Evolutionary conservation across 2,329 filamentous ascomycete genomes (phyloP).

Genomic region (Pseudopithomyces maydicus): DNA sequence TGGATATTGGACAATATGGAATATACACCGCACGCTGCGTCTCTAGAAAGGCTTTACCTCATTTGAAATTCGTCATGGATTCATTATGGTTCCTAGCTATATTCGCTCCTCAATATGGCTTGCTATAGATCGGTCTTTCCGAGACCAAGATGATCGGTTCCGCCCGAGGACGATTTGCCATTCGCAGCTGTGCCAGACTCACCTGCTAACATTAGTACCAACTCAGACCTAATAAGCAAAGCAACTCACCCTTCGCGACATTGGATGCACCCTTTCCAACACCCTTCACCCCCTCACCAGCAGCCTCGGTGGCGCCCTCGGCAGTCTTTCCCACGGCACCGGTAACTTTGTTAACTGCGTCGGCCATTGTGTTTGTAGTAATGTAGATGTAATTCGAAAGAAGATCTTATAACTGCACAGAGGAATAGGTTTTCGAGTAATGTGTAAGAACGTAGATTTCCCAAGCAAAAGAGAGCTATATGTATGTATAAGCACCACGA

Average conservation of each 20-base stretch:
- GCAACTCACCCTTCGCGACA: background rate
- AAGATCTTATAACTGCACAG: background rate
- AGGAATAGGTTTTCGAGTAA: background rate
- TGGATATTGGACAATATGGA: too few relatives aligned
- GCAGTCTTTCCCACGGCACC: background rate
- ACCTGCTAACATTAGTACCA: background rate
- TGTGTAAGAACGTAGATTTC: background rate
- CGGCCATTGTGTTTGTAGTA: background rate
- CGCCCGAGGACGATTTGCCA: background rate
- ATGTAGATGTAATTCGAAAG: background rate
- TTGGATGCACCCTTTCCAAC: background rate
- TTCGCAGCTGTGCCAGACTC: background rate
- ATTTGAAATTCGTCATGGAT: background rate
- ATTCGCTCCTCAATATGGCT: background rate
- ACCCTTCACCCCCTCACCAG: background rate
- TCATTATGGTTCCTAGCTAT: background rate
- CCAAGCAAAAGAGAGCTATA: background rate
- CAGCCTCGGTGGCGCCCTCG: background rate
- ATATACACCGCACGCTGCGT: too few relatives aligned
- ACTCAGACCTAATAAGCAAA: background rate
- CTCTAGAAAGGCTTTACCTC: too few relatives aligned
- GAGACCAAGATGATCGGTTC: background rate
- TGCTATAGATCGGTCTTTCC: background rate
- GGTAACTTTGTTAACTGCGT: constrained; percentile 1
- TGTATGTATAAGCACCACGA: background rate